These are phyloP conservation scores for Sphagnurus paluster DNA, from an alignment of 1,284 basidiomycete genomes.

Conservation along the genomic window DNA sequence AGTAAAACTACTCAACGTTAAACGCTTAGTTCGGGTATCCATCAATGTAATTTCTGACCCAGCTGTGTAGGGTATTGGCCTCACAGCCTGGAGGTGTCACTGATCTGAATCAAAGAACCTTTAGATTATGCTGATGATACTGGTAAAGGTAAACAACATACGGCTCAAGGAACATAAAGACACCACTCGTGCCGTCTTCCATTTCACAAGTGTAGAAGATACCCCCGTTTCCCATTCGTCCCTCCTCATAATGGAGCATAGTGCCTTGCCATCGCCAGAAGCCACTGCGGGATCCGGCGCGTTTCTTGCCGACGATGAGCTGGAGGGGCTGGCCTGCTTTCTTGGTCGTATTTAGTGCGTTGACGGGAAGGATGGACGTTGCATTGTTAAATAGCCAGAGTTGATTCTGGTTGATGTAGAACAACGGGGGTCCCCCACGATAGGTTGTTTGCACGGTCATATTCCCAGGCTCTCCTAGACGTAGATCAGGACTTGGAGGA, in stretches of 20 bases:
- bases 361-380: constrained; percentile 53
- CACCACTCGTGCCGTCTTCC: constrained; percentile 35
- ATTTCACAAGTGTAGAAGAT: constrained; percentile 51
- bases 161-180: constrained; percentile 51
- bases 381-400: constrained; percentile 58
- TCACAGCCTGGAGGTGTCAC: constrained; percentile 37
- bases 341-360: constrained; percentile 51
- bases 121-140: neutral
- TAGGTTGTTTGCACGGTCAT: constrained; percentile 31
- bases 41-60: constrained; percentile 24
- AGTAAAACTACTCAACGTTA: no score
- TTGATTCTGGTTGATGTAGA: constrained; percentile 53
- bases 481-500: neutral
- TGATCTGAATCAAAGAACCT: constrained; percentile 6
- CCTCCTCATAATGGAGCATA: constrained; percentile 54
- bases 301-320: constrained; percentile 41
- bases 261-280: constrained; percentile 57
- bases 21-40: no score
- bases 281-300: constrained; percentile 40
- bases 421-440: constrained; percentile 45
- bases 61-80: constrained; percentile 50
- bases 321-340: constrained; percentile 45
- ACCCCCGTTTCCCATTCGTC: constrained; percentile 42
- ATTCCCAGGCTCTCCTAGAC: constrained; percentile 30
- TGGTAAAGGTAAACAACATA: constrained; percentile 29